Percentiles rank a stretch among this genome's conserved stretches.
Evolutionary conservation across 345 rosid genomes (phyloP).

Genomic region (Eutrema japonicum): DNA sequence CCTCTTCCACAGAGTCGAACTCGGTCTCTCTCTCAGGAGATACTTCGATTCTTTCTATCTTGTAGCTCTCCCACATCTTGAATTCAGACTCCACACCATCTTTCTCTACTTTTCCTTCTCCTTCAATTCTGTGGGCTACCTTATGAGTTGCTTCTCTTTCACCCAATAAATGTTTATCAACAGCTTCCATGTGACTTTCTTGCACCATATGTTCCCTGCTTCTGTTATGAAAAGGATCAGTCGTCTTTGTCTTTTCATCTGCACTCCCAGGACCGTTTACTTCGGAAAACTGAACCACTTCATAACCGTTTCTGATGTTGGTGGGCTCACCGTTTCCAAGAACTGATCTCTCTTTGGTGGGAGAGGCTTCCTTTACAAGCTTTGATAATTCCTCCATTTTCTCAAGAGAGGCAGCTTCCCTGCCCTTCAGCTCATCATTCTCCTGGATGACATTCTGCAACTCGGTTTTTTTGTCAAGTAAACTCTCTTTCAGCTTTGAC

Average conservation of each 20-base stretch:
- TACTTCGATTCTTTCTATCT: constrained; percentile 78
- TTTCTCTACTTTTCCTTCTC: constrained; percentile 54
- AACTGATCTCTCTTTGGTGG: constrained; percentile 24
- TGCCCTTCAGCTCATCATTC: constrained; percentile 64
- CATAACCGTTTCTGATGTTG: constrained; percentile 71
- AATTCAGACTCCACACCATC: constrained; percentile 60
- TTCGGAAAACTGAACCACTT: constrained; percentile 83
- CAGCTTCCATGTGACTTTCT: constrained; percentile 49
- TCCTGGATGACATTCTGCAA: constrained; percentile 61
- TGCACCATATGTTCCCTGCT: constrained; percentile 39
- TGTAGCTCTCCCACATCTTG: constrained; percentile 96
- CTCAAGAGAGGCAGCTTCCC: constrained; percentile 52
- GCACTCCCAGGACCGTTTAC: constrained; percentile 70
- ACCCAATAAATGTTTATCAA: not conserved
- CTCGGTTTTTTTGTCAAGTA: constrained; percentile 43
- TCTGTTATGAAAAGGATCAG: constrained; percentile 47
- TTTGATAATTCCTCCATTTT: constrained; percentile 34
- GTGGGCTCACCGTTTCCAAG: constrained; percentile 46
- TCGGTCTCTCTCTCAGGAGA: constrained; percentile 71
- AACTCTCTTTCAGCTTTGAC: constrained; percentile 34
- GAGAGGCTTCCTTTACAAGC: constrained; percentile 27
- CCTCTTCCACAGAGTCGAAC: constrained; percentile 72
- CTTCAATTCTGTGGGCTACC: constrained; percentile 46
- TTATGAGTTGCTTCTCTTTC: constrained; percentile 39
- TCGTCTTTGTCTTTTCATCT: constrained; percentile 56